A percentile compares a stretch with the other conserved stretches of the same genome.
These are phyloP conservation scores for Ceratocystis alfenasii DNA, from an alignment of 2,329 filamentous ascomycete genomes.

Conservation along the genomic window DNA sequence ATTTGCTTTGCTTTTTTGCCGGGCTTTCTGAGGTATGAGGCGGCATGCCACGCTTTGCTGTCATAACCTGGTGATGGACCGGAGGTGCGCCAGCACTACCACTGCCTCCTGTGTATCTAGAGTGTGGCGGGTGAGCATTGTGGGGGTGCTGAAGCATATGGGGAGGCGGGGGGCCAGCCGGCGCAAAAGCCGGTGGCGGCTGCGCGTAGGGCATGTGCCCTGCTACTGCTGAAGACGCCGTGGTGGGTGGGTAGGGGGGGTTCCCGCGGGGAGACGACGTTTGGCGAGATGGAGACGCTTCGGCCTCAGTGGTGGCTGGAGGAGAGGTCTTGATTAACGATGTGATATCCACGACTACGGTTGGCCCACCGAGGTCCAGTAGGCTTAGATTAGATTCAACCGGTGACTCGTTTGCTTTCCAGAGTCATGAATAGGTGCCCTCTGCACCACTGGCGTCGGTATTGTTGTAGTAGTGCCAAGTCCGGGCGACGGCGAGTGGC, in stretches of 20 bases:
- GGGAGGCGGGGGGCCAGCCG: conserved; percentile 19
- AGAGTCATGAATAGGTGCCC: conserved; percentile 20
- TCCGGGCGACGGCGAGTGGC: not conserved
- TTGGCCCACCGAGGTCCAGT: conserved; percentile 25
- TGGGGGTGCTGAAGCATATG: conserved; percentile 28
- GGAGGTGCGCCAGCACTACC: conserved; percentile 22
- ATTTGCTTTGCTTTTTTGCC: conserved; percentile 92
- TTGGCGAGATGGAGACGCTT: conserved; percentile 24
- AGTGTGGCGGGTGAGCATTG: conserved; percentile 3
- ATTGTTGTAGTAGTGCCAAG: conserved; percentile 16
- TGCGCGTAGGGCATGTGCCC: conserved; percentile 20
- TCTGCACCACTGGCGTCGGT: conserved; percentile 19
- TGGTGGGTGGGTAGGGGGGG: conserved; percentile 21
- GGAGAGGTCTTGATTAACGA: conserved; percentile 59
- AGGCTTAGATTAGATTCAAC: conserved; percentile 5
- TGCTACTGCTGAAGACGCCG: conserved; percentile 20
- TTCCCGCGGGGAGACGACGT: conserved; percentile 25
- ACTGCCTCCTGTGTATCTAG: conserved; percentile 5
- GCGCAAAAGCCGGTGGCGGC: conserved; percentile 22
- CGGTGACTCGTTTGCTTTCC: conserved; percentile 5
- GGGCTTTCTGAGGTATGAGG: conserved; percentile 53
- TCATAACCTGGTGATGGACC: conserved; percentile 24
- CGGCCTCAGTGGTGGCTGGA: conserved; percentile 25
- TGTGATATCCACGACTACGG: conserved; percentile 89
- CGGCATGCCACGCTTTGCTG: conserved; percentile 40